Evolutionary conservation across 805 yeast genomes (phyloP), one percentile per base, ranked within the genome.

Genomic region (Candida mattraensis): DNA sequence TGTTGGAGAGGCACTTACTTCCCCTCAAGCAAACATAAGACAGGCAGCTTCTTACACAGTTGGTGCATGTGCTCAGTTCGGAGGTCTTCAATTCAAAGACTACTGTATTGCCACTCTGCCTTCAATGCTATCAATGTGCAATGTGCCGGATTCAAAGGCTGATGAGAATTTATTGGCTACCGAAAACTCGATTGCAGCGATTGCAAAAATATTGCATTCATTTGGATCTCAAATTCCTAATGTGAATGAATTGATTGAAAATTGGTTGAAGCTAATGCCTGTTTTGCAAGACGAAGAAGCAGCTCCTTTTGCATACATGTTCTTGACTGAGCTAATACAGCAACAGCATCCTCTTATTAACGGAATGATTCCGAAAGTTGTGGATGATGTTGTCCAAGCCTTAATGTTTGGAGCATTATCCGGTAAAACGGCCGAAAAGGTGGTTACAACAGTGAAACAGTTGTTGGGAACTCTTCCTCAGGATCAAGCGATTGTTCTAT

Each of bases 131-230:
- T 80, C 80, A 48, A 75, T 87, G 63, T 74, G 83, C 13, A 69
- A 77, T 24, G 78, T 79, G 16, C 88, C 95, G 6, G 94, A 87
- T 47, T 82, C 95, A 3, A 79, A 85, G 44, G 76, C 80, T n/a
- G 94, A 86, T 27, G 96, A 85, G 39, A 87, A 87, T 53, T 61
- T 85, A 25, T 74, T 74, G 37, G 94, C 97, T 5, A 88, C 97
- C 2, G 99, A 93, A 60, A 84, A 83, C 53, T 82, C 87, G 9
- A 70, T 82, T 40, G 75, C 86, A 4, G 78, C 97, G 1, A 81
- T 93, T 45, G 91, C 97, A 22, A 87, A 87, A 58, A 76, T 91
- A 7, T 70, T 89, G 42, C 84, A 80, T 44, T 63, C 77, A 11
- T 80, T 71, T 50, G 80, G 82, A n/a, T 51, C 70, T 5, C 44